Conservation (phyloP, 139 green algal species). For the Asterochloris erici region DNA sequence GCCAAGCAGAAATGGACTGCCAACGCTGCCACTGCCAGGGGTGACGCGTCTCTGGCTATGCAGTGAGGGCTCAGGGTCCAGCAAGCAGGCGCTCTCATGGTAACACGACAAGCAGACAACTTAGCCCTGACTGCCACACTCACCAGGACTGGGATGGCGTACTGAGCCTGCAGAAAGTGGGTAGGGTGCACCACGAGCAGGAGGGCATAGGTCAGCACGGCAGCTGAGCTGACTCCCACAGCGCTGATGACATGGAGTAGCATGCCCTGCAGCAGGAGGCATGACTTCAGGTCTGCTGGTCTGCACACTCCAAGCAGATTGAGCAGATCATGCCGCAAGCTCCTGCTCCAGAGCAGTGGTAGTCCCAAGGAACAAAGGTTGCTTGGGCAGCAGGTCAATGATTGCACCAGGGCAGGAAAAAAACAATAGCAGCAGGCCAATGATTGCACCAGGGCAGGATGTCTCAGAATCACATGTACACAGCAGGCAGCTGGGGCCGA, state of each 20-base stretch:
- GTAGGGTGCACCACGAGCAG: constrained; percentile 23
- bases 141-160: constrained; percentile 49
- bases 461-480: no score
- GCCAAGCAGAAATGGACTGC: no score
- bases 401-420: neutral
- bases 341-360: no score
- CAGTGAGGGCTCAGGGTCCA: no score
- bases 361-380: no score
- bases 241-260: constrained; percentile 11
- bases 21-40: no score
- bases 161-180: constrained; percentile 67
- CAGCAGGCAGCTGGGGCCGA: neutral
- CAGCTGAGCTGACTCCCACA: neutral
- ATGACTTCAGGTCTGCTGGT: neutral
- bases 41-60: no score
- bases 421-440: neutral
- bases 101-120: no score
- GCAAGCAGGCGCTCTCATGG: no score
- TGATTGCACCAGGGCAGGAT: neutral
- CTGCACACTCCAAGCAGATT: neutral
- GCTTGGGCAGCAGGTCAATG: neutral
- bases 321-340: no score
- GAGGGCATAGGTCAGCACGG: constrained; percentile 16
- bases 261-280: constrained; percentile 16
- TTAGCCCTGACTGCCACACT: no score